These are phyloP conservation scores for Byssochlamys sp. DNA, from an alignment of 2,329 filamentous ascomycete species.

Conservation along the genomic window DNA sequence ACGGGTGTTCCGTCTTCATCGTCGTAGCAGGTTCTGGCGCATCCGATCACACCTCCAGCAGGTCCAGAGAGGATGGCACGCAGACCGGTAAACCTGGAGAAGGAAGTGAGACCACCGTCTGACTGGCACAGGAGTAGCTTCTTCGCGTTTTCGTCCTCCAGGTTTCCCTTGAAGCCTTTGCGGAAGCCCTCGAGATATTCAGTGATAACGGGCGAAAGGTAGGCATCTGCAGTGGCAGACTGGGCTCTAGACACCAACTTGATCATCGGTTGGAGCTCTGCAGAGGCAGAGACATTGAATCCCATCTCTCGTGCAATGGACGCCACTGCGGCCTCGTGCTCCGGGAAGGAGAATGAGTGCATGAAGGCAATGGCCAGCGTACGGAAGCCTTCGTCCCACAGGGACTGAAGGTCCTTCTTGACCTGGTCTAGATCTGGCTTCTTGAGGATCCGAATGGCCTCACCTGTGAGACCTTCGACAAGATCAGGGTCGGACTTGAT, in stretches of 20 bases:
- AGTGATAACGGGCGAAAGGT: conserved; percentile 61
- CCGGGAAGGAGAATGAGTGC: conserved; percentile 77
- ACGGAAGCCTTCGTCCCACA: conserved; percentile 25
- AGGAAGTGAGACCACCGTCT: conserved; percentile 54
- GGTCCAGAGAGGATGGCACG: conserved; percentile 78
- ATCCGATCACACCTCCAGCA: conserved; percentile 81
- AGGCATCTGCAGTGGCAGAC: conserved; percentile 65
- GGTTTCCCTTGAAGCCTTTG: conserved; percentile 63
- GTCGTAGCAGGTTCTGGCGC: conserved; percentile 83
- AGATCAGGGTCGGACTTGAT: conserved; percentile 10
- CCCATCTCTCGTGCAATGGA: conserved; percentile 65
- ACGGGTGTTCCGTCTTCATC: conserved; percentile 67
- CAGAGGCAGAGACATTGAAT: conserved; percentile 63
- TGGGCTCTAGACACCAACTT: conserved; percentile 63
- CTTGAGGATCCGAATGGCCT: conserved; percentile 58
- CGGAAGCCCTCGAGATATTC: conserved; percentile 49
- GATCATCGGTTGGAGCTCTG: conserved; percentile 71
- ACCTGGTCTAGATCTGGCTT: conserved; percentile 45
- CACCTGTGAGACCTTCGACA: conserved; percentile 44
- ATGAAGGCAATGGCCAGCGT: conserved; percentile 46
- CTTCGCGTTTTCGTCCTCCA: conserved; percentile 61
- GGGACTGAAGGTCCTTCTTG: conserved; percentile 49
- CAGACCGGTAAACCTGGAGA: conserved; percentile 60
- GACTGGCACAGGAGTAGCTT: conserved; percentile 74
- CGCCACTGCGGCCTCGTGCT: conserved; percentile 69